A percentile compares a stretch with the other conserved stretches of the same genome.
Evolutionary conservation across 345 rosid species (phyloP).

Genomic region (Raphanus raphanistrum): DNA sequence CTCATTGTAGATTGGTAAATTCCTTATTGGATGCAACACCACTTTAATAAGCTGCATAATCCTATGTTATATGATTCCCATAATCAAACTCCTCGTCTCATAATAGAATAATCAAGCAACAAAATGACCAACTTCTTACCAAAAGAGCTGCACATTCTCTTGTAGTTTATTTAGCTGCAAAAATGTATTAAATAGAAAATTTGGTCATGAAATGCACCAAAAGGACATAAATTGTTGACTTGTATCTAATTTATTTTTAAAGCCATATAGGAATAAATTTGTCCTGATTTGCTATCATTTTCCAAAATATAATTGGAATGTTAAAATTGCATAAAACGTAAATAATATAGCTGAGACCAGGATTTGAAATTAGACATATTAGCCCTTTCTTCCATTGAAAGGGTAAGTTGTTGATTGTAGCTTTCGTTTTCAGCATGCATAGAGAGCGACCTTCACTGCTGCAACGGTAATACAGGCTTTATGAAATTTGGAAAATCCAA

Average conservation of each 20-base stretch:
- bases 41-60: conserved; percentile 14
- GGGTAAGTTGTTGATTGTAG: conserved; percentile 38
- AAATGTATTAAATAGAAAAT: not conserved
- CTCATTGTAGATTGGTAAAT: not conserved
- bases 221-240: conserved; percentile 2
- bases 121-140: not conserved
- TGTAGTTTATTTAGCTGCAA: not conserved
- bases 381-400: conserved; percentile 35
- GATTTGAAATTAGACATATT: conserved; percentile 10
- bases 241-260: not conserved
- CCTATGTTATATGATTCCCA: conserved; percentile 15
- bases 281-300: conserved; percentile 19
- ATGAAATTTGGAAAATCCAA: conserved; percentile 36
- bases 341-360: conserved; percentile 11
- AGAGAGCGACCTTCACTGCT: conserved; percentile 41
- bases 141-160: not conserved
- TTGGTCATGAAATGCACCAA: not conserved
- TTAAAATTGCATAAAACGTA: not conserved
- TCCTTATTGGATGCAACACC: conserved; percentile 13
- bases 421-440: conserved; percentile 40
- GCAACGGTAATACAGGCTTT: conserved; percentile 32
- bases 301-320: not conserved
- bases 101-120: conserved; percentile 1
- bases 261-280: not conserved
- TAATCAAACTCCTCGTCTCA: not conserved